Evolutionary conservation across 1,139 yeast genomes (phyloP), one percentile per base, ranked within the genome.

Genomic region (Hanseniaspora gamundiae): DNA sequence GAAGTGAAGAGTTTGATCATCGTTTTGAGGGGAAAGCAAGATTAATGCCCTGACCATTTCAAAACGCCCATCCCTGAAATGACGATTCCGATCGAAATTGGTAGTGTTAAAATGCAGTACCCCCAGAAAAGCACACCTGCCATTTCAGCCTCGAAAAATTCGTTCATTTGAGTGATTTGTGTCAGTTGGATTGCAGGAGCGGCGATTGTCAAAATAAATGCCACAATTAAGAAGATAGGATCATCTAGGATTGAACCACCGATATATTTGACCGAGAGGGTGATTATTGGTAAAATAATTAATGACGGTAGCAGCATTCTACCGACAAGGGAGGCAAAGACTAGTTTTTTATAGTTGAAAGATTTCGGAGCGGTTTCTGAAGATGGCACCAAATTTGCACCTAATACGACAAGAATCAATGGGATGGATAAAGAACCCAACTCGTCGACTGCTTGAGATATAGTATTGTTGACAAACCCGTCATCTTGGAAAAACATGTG

Each of bases 381-480:
- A 13, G 39, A 11, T 6, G 88, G 88, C 48, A 75, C 75, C 49
- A 82, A 66, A 55, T 81, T 81, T n/a, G 87, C 76, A 7, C 93
- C 93, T 50, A 82, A 55, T 9, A 81, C 85, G 45, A 82, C 75
- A 53, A 82, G 67, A 49, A 80, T 80, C 51, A 82, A 69, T 1
- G 98, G 98, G 51, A 87, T 84, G 2, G 97, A 91, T 17, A 88
- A 93, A 4, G 80, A 70, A 2, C 96, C 96, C 49, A 88, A 66
- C 60, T 86, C 94, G 33, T 68, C 72, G 42, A 88, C 73, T 1
- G 96, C 81, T 43, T 74, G 71, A 2, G 95, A 76, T 41, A 88
- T 57, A 0, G 97, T 88, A 52, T 80, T 78, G 55, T 81, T 79
- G 26, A 86, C 60, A 57, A 91, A 87, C 1, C 84, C 80, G 47